These are phyloP conservation scores for Saccharomycopsis schoenii DNA, from an alignment of 805 yeast species.

Conservation along the genomic window DNA sequence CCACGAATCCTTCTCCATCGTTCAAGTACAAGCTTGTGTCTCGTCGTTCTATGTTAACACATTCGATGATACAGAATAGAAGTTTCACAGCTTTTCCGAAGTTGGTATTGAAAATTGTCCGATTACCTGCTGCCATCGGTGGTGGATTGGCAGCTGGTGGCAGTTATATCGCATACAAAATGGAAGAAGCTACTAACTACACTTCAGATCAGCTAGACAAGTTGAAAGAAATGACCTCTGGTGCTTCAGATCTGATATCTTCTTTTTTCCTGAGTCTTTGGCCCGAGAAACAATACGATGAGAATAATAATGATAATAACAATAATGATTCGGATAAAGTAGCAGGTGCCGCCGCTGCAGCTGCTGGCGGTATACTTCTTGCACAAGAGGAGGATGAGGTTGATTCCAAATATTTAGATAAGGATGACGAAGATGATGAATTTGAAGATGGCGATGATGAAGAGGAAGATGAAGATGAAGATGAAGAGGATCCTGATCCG, in stretches of 20 bases:
- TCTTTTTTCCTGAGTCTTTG: slow-evolving; percentile 24
- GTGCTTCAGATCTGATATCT: slow-evolving; percentile 33
- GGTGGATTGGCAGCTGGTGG: slow-evolving; percentile 94
- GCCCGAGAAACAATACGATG: slow-evolving; percentile 30
- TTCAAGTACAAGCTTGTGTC: neutral
- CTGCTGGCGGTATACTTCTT: slow-evolving; percentile 21
- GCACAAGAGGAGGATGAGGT: slow-evolving; percentile 33
- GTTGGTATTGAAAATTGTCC: slow-evolving; percentile 42
- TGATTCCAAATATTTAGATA: slow-evolving; percentile 35
- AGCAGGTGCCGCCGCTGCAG: slow-evolving; percentile 40
- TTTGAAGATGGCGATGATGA: slow-evolving; percentile 6
- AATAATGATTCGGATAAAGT: slow-evolving; percentile 38
- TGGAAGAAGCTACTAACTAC: slow-evolving; percentile 72
- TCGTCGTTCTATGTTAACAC: neutral
- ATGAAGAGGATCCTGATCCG: slow-evolving; percentile 35
- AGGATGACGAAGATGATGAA: slow-evolving; percentile 31
- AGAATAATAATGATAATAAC: neutral
- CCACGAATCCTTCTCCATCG: neutral
- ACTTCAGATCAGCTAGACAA: slow-evolving; percentile 57
- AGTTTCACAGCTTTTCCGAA: slow-evolving; percentile 36
- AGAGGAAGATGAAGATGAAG: slow-evolving; percentile 30
- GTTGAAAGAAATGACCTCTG: slow-evolving; percentile 53
- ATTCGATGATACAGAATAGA: slow-evolving; percentile 1
- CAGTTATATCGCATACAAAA: slow-evolving; percentile 82
- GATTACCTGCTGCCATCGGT: slow-evolving; percentile 75